Percentiles rank a stretch among this genome's conserved stretches.
Conservation (phyloP, 2,329 filamentous ascomycete genomes). For the Diaporthe sp. region DNA sequence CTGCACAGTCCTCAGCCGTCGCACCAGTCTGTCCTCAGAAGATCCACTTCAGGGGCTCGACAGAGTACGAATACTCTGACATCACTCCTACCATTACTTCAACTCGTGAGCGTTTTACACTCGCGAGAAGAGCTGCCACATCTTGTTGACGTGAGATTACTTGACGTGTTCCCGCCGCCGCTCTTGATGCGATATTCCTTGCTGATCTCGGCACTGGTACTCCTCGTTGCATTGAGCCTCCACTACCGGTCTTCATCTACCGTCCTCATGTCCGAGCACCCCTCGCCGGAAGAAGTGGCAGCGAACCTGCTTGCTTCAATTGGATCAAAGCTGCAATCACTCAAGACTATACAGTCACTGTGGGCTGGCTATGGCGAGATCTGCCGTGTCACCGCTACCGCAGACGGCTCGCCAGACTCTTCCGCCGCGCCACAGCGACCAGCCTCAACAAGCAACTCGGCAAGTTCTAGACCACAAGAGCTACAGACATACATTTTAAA, state of each 20-base stretch:
- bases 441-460: not conserved
- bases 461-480: slow-evolving; percentile 42
- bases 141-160: not conserved
- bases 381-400: slow-evolving; percentile 64
- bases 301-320: slow-evolving; percentile 21
- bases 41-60: not conserved
- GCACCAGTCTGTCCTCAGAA: slow-evolving; percentile 1
- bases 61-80: not conserved
- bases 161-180: not conserved
- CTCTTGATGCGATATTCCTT: not conserved
- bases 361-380: slow-evolving; percentile 71
- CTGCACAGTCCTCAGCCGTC: not conserved
- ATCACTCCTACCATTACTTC: not conserved
- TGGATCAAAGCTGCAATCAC: slow-evolving; percentile 51
- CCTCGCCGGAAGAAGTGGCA: not conserved
- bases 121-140: not conserved
- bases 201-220: slow-evolving; percentile 1
- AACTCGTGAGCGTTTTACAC: not conserved
- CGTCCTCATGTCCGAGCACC: not conserved
- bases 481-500: slow-evolving; percentile 67
- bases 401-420: slow-evolving; percentile 30
- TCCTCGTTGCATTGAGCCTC: slow-evolving; percentile 11
- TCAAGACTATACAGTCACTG: slow-evolving; percentile 57
- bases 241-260: not conserved
- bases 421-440: not conserved